These are phyloP conservation scores for Pleurotus cornucopiae DNA, from an alignment of 768 basidiomycete genomes.

Conservation along the genomic window DNA sequence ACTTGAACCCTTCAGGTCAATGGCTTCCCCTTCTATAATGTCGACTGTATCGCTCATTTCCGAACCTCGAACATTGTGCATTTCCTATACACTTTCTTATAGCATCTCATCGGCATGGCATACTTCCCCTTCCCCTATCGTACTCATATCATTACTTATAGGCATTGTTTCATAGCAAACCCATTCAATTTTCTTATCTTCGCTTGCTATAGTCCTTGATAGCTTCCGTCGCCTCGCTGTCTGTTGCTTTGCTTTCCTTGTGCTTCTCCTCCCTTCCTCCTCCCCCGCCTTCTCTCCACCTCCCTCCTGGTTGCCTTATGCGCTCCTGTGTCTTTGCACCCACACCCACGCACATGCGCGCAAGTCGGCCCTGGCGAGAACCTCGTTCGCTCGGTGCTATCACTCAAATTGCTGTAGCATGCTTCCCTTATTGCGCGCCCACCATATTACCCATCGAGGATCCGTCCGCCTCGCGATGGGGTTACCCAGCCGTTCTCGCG, in stretches of 20 bases:
- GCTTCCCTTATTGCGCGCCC: not conserved
- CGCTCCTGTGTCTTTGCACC: not conserved
- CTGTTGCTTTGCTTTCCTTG: slow-evolving; percentile 4
- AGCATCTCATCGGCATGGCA: slow-evolving; percentile 5
- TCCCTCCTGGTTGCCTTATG: not conserved
- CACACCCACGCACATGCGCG: not conserved
- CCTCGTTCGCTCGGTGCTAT: not conserved
- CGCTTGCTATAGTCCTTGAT: not conserved
- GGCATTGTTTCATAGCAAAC: slow-evolving; percentile 6
- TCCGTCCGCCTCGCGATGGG: not conserved
- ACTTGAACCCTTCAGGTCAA: slow-evolving; percentile 50
- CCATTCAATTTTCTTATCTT: not conserved
- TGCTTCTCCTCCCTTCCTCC: not conserved
- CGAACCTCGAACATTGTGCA: slow-evolving; percentile 7
- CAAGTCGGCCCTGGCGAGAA: slow-evolving; percentile 3
- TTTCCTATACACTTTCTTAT: not conserved
- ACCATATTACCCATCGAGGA: not conserved
- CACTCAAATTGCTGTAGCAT: not conserved
- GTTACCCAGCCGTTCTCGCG: not conserved
- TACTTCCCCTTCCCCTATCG: not conserved
- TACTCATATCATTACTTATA: slow-evolving; percentile 6
- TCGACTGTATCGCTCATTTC: slow-evolving; percentile 13
- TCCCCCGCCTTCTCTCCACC: not conserved
- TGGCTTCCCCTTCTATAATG: slow-evolving; percentile 77
- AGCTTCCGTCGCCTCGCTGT: slow-evolving; percentile 2